These are phyloP conservation scores for Forsythia suspensa DNA, from an alignment of 257 asterid genomes.

Conservation along the genomic window DNA sequence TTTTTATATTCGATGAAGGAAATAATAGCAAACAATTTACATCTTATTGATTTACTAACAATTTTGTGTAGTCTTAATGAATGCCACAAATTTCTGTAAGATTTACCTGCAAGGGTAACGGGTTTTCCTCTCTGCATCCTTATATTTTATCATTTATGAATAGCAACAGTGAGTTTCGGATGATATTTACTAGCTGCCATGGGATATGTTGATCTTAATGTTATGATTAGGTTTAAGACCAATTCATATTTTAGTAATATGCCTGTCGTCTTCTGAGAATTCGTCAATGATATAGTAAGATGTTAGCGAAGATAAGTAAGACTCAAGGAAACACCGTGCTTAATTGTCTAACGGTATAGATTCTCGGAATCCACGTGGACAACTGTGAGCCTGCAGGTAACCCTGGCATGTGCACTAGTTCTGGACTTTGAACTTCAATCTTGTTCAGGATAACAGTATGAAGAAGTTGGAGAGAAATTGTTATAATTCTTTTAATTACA, in stretches of 20 bases:
- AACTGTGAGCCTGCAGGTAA: no score
- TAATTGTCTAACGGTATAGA: no score
- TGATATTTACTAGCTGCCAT: no score
- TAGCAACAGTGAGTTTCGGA: background rate
- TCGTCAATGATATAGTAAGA: background rate
- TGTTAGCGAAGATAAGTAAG: no score
- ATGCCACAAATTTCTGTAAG: background rate
- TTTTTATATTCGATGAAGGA: background rate
- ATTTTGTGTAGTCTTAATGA: no score
- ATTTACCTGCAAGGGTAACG: background rate
- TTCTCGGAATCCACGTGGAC: no score
- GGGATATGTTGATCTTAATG: background rate
- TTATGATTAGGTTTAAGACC: background rate
- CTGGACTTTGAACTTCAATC: background rate
- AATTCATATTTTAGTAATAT: no score
- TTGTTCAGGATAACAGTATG: background rate
- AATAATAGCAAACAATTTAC: no score
- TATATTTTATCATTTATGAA: background rate
- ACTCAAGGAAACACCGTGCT: no score
- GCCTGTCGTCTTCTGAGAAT: background rate
- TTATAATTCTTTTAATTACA: background rate
- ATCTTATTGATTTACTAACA: background rate
- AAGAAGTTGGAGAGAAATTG: background rate
- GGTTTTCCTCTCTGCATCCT: background rate
- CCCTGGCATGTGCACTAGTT: no score